Evolutionary conservation across 2,329 filamentous ascomycete genomes (phyloP).

Genomic region (Epicoccum nigrum): DNA sequence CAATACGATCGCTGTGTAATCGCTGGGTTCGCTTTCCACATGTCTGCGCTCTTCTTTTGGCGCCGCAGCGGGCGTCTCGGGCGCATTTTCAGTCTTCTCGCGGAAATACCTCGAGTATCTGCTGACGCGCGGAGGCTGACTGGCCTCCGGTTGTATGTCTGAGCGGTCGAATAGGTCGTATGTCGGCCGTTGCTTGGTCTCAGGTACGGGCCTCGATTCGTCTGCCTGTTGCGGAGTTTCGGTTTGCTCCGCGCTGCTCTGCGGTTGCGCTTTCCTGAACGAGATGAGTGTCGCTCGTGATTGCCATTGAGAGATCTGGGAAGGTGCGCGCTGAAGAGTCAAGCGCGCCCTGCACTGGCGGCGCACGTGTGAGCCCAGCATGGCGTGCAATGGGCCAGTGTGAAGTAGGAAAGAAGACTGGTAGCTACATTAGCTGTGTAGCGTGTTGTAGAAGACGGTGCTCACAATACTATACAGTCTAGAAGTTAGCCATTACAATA

Average conservation of each 20-base stretch:
- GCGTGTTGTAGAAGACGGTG: not conserved
- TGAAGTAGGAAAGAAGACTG: conserved; percentile 2
- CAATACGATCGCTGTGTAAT: conserved; percentile 16
- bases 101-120: conserved; percentile 29
- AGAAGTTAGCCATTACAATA: not conserved
- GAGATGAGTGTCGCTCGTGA: conserved; percentile 42
- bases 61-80: not conserved
- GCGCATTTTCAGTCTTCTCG: not conserved
- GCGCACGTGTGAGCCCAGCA: conserved; percentile 45
- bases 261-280: conserved; percentile 23
- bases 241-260: conserved; percentile 16
- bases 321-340: conserved; percentile 9
- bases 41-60: not conserved
- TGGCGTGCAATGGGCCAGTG: conserved; percentile 19
- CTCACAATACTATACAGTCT: conserved; percentile 2
- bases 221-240: conserved; percentile 11
- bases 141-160: not conserved
- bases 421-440: conserved; percentile 6
- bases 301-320: conserved; percentile 36
- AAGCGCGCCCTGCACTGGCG: conserved; percentile 40
- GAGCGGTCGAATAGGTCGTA: conserved; percentile 11
- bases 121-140: conserved; percentile 2
- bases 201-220: not conserved
- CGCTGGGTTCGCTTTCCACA: not conserved
- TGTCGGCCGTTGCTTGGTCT: not conserved